phyloP scores from a whole-genome alignment of 352 stramenopile genomes.

The Globisporangium heterothallicum region DNA sequence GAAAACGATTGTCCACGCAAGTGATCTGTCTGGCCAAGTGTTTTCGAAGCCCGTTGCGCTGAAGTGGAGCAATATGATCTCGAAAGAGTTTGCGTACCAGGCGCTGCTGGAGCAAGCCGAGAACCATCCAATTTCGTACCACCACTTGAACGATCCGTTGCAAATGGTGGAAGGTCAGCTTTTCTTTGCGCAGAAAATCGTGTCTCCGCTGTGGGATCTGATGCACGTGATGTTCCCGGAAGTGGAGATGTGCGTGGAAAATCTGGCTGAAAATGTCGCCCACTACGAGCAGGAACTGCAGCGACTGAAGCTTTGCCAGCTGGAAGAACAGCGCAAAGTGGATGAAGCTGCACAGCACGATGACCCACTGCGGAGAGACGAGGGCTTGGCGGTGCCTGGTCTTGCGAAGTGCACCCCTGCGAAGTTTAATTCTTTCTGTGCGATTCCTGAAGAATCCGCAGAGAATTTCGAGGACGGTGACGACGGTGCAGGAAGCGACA shows the following conservation, averaged over 20 bases:
- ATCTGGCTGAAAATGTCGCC: slow-evolving; percentile 67
- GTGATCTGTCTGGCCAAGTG: slow-evolving; percentile 81
- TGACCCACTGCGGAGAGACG: slow-evolving; percentile 27
- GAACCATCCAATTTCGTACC: slow-evolving; percentile 74
- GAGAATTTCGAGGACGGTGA: slow-evolving; percentile 18
- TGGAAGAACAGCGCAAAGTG: slow-evolving; percentile 13
- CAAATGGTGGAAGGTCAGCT: slow-evolving; percentile 85
- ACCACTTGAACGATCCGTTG: slow-evolving; percentile 73
- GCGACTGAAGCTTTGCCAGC: slow-evolving; percentile 44
- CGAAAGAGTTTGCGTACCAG: slow-evolving; percentile 87
- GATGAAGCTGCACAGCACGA: slow-evolving; percentile 6
- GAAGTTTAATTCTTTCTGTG: slow-evolving; percentile 83
- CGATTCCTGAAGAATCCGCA: slow-evolving; percentile 37
- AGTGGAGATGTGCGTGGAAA: slow-evolving; percentile 54
- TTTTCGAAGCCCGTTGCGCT: slow-evolving; percentile 84
- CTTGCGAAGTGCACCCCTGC: slow-evolving; percentile 66
- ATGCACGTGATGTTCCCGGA: slow-evolving; percentile 78
- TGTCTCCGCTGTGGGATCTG: slow-evolving; percentile 67
- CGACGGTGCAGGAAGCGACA: slow-evolving; percentile 8
- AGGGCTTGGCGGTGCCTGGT: slow-evolving; percentile 72
- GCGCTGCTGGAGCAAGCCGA: slow-evolving; percentile 77
- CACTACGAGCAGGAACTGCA: slow-evolving; percentile 79
- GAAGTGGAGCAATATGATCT: slow-evolving; percentile 90
- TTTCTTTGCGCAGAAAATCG: slow-evolving; percentile 84
- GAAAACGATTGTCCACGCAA: slow-evolving; percentile 81